Evolutionary conservation across 768 basidiomycete genomes (phyloP).

Genomic region (Collybia sordida): DNA sequence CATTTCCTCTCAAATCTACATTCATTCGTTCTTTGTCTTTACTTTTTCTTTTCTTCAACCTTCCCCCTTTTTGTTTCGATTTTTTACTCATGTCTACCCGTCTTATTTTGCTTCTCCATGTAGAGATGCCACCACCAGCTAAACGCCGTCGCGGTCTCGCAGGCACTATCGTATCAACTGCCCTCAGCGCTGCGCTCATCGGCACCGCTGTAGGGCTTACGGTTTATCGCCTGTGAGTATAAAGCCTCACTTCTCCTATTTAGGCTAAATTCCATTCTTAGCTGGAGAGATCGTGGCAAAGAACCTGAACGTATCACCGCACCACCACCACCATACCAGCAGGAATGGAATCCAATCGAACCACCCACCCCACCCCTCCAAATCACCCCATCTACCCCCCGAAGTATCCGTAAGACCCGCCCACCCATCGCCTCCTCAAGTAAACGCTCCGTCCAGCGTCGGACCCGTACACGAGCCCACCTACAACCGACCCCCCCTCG

Average conservation of each 20-base stretch:
- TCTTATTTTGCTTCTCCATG: conserved; percentile 47
- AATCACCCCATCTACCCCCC: conserved; percentile 33
- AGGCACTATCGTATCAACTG: conserved; percentile 81
- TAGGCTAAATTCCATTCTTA: conserved; percentile 21
- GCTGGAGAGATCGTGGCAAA: conserved; percentile 81
- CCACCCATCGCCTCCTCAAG: conserved; percentile 23
- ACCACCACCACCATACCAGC: conserved; percentile 67
- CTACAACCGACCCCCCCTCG: conserved; percentile 26
- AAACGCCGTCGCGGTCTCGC: conserved; percentile 83
- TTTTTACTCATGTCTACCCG: conserved; percentile 24
- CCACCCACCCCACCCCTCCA: conserved; percentile 13
- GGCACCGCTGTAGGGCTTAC: conserved; percentile 86
- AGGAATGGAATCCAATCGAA: conserved; percentile 51
- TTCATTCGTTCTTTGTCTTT: neutral
- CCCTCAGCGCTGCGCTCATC: conserved; percentile 82
- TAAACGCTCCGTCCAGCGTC: conserved; percentile 25
- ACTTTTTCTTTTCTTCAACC: conserved; percentile 8
- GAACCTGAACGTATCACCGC: conserved; percentile 34
- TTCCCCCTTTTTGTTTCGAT: conserved; percentile 9
- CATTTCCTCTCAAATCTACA: neutral
- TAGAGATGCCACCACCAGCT: conserved; percentile 73
- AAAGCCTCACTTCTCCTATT: conserved; percentile 1
- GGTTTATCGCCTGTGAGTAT: conserved; percentile 79
- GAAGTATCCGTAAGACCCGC: conserved; percentile 37
- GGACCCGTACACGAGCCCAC: conserved; percentile 29